These are phyloP conservation scores for Proliferodiscus dingleyae DNA, from an alignment of 2,329 filamentous ascomycete species.

Conservation along the genomic window DNA sequence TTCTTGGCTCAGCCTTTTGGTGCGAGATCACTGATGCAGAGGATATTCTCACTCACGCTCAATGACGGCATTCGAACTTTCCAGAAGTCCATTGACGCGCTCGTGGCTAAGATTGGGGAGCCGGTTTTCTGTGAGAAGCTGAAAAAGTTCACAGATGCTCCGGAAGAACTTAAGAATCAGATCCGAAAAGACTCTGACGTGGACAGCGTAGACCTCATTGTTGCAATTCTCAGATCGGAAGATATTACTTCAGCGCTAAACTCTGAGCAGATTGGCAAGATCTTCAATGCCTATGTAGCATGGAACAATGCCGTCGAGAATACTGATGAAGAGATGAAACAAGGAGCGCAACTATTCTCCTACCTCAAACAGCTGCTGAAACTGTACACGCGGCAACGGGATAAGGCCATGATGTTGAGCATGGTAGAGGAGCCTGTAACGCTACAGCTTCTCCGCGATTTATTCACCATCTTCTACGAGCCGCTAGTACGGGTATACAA, in stretches of 20 bases:
- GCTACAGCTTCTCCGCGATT: slow-evolving; percentile 87
- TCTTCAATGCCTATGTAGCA: slow-evolving; percentile 93
- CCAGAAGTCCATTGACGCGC: slow-evolving; percentile 77
- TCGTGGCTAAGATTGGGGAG: slow-evolving; percentile 77
- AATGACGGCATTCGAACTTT: slow-evolving; percentile 85
- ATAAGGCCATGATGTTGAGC: slow-evolving; percentile 95
- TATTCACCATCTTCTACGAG: slow-evolving; percentile 99
- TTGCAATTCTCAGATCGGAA: slow-evolving; percentile 78
- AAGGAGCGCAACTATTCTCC: slow-evolving; percentile 88
- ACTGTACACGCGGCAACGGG: slow-evolving; percentile 81
- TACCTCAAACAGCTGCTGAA: slow-evolving; percentile 94
- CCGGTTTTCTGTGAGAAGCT: slow-evolving; percentile 74
- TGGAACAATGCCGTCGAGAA: slow-evolving; percentile 95
- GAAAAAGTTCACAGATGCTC: slow-evolving; percentile 69
- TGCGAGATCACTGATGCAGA: slow-evolving; percentile 81
- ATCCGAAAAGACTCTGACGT: slow-evolving; percentile 68
- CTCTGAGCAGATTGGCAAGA: slow-evolving; percentile 70
- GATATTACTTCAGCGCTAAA: slow-evolving; percentile 66
- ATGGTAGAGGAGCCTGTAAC: slow-evolving; percentile 98
- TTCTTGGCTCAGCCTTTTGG: slow-evolving; percentile 96
- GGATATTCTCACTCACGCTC: slow-evolving; percentile 88
- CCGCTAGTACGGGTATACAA: slow-evolving; percentile 96
- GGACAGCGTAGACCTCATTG: slow-evolving; percentile 79
- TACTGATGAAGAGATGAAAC: slow-evolving; percentile 78
- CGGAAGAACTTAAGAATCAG: slow-evolving; percentile 67